Evolutionary conservation across 1,284 basidiomycete genomes (phyloP), one percentile per base, ranked within the genome.

Genomic region (Termitomyces sp.): DNA sequence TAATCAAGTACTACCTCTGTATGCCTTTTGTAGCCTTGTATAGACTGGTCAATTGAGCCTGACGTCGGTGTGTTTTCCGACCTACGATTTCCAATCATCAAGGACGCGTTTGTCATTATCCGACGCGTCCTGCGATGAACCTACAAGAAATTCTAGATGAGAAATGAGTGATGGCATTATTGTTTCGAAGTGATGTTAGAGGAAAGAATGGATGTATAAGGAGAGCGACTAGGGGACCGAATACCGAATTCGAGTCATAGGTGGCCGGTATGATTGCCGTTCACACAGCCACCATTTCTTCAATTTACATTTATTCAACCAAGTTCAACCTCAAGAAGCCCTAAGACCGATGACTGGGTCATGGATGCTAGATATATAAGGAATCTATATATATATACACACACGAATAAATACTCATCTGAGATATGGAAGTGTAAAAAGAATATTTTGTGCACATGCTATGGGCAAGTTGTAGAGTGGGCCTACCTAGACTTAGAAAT

Each of bases 51-150:
- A 52, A 38, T 24, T 43, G 7, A 52, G 43, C 17, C 45, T 41
- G 24, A 48, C 30, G 39, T 51, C 26, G 49, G 52, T 34, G 10
- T 38, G 21, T 44, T 41, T 40, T 39, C 36, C 30, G 31, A 60
- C 65, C 47, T 53, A 68, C 68, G 51, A 60, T 57, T 54, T 53
- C 68, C 68, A 69, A 46, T 65, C 64, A 30, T 68, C 64, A 8
- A 66, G 44, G 12, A 57, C 39, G 42, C 54, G 57, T 47, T 58
- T 58, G 31, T 68, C 65, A 41, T 52, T 60, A 47, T 61, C 57
- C 44, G 55, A 34, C 30, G 46, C 44, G 36, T 64, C 62, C n/a
- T 61, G 55, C 5, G 64, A 60, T 13, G 62, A 61, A 2, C 64
- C 61, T 31, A 68, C 57, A 13, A 69, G 63, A 46, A 61, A 59